Evolutionary conservation across 2,329 filamentous ascomycete species (phyloP), one percentile per base, ranked within the genome.

Genomic region (Scedosporium dehoogii): DNA sequence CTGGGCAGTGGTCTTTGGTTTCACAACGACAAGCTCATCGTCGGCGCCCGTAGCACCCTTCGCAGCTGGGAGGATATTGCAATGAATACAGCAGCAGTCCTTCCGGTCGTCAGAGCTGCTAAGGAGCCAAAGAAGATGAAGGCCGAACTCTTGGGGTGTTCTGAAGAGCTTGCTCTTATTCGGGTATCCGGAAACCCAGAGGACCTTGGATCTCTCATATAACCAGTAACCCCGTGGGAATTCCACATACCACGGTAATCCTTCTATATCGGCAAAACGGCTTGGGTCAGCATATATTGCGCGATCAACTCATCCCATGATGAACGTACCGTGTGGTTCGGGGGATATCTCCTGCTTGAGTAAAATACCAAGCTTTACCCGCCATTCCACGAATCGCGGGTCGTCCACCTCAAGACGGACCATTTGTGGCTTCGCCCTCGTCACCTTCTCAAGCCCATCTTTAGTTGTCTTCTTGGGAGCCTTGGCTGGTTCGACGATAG

Each of bases 71-170:
- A 70, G 68, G 4, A 71, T 65, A 62, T 78, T 79, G 69, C 80
- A 83, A 58, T 80, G 76, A 12, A 78, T 74, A 65, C 81, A 83
- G 60, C 78, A 80, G 68, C 81, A 83, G 64, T 82, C 78, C 55
- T 68, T 73, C 57, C 79, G 78, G 66, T 80, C 77, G 64, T 70
- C 73, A 14, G 80, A 81, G 16, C 71, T 68, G 33, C 79, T 80
- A 6, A 79, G 70, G 2, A 83, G 75, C 80, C 80, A 83, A 58
- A 83, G 72, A 25, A 81, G 65, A 64, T 83, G 81, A 7, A 80
- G 71, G 4, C 76, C 78, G 63, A 83, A 81, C 65, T 83, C 81
- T 63, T 81, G 79, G 0, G 81, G 80, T 53, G 77, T 80, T 68
- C 79, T 81, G 68, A 78, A 83, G 4, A 79, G 71, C 68, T 79